Conservation (phyloP, 164 flowering plant species). For the Euptelea pleiosperma region DNA sequence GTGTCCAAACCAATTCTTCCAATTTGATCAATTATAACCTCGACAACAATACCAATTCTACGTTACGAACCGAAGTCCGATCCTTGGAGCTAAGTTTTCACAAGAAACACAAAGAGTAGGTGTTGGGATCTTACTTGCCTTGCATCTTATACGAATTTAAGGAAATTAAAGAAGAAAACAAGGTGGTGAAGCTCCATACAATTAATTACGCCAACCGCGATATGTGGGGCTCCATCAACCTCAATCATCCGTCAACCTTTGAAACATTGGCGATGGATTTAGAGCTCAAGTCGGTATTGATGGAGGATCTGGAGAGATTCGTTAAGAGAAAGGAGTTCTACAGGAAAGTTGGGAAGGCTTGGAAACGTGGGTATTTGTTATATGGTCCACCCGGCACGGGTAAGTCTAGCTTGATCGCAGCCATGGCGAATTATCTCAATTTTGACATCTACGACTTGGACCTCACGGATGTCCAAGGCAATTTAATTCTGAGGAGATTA, state of each 20-base stretch:
- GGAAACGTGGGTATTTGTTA: slow-evolving; percentile 8
- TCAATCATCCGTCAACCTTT: slow-evolving; percentile 16
- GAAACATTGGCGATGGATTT: slow-evolving; percentile 14
- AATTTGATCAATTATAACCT: too few relatives aligned
- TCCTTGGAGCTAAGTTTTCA: slow-evolving; percentile 26
- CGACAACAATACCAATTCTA: neutral
- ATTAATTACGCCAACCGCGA: neutral
- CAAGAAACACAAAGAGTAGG: slow-evolving; percentile 16
- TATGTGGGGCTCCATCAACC: slow-evolving; percentile 11
- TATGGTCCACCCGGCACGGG: slow-evolving; percentile 41
- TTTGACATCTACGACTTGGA: slow-evolving; percentile 65
- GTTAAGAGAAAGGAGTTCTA: slow-evolving; percentile 14
- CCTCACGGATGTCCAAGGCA: slow-evolving; percentile 40
- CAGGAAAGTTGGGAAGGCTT: slow-evolving; percentile 16
- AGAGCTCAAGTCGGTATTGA: slow-evolving; percentile 1
- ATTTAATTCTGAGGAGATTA: slow-evolving; percentile 48
- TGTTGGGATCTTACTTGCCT: slow-evolving; percentile 20
- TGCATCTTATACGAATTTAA: slow-evolving; percentile 19
- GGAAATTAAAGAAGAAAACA: slow-evolving; percentile 1
- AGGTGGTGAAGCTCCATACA: slow-evolving; percentile 7
- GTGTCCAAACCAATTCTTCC: neutral
- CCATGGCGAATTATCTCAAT: slow-evolving; percentile 66
- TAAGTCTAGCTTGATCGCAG: slow-evolving; percentile 69
- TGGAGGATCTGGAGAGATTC: slow-evolving; percentile 15
- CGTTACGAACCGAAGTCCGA: neutral